Percentiles rank a stretch among this genome's conserved stretches.
These are phyloP conservation scores for Emericellopsis cladophorae DNA, from an alignment of 2,329 filamentous ascomycete genomes.

Conservation along the genomic window DNA sequence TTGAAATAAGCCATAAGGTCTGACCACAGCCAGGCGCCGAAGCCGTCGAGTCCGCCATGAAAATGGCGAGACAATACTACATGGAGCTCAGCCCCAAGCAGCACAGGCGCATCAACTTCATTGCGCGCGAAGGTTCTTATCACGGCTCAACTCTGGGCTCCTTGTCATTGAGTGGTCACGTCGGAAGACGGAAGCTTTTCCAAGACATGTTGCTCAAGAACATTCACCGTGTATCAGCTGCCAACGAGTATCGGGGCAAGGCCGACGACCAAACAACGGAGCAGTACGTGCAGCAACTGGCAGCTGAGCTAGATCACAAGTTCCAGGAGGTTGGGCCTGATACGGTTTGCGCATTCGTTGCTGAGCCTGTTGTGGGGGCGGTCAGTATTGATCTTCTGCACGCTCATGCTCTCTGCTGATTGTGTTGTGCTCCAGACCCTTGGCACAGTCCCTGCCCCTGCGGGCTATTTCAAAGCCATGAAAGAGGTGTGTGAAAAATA, in stretches of 20 bases:
- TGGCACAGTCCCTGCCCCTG: conserved; percentile 51
- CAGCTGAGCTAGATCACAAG: conserved; percentile 51
- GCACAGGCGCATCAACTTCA: conserved; percentile 47
- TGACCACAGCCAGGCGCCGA: conserved; percentile 30
- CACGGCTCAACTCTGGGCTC: conserved; percentile 61
- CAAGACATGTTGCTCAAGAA: conserved; percentile 45
- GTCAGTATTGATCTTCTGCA: conserved; percentile 21
- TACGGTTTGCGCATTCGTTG: conserved; percentile 60
- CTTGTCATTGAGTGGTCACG: conserved; percentile 50
- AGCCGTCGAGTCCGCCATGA: conserved; percentile 30
- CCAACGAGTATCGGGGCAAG: conserved; percentile 49
- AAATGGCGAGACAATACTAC: conserved; percentile 31
- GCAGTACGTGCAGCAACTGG: conserved; percentile 47
- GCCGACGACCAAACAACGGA: conserved; percentile 35
- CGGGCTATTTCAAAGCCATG: conserved; percentile 59
- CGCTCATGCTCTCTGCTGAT: not conserved
- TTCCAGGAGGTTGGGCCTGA: conserved; percentile 51
- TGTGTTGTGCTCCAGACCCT: conserved; percentile 15
- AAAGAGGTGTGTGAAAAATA: conserved; percentile 54
- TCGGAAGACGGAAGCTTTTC: conserved; percentile 44
- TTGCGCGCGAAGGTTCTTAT: conserved; percentile 55
- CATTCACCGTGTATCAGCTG: conserved; percentile 48
- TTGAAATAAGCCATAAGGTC: not conserved
- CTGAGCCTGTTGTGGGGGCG: conserved; percentile 60
- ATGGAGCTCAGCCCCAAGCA: conserved; percentile 30